Percentiles rank a stretch among this genome's conserved stretches.
These are phyloP conservation scores for Fusarium agapanthi DNA, from an alignment of 2,329 filamentous ascomycete species.

Conservation along the genomic window DNA sequence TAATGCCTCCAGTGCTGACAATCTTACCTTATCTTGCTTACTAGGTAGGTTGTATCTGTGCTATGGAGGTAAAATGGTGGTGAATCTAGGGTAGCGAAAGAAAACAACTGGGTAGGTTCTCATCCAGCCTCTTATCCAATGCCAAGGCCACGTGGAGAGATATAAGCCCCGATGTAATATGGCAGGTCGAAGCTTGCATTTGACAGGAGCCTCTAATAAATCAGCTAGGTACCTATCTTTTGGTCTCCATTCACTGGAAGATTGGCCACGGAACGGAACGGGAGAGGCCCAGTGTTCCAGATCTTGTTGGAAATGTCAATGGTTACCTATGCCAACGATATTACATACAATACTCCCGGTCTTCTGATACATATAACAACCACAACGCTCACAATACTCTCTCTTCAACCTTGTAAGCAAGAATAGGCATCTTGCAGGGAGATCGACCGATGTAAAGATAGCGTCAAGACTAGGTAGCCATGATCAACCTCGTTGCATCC, in stretches of 20 bases:
- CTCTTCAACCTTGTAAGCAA: background rate
- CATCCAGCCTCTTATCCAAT: constrained; percentile 30
- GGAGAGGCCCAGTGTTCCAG: background rate
- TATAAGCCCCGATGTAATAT: background rate
- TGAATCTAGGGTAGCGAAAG: background rate
- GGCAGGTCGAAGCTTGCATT: constrained; percentile 13
- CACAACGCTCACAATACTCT: background rate
- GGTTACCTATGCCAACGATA: constrained; percentile 1
- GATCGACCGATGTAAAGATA: constrained; percentile 33
- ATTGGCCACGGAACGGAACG: constrained; percentile 27
- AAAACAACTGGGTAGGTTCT: background rate
- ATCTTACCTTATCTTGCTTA: background rate
- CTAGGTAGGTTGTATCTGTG: background rate
- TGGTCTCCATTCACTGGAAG: background rate
- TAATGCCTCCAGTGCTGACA: background rate
- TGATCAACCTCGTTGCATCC: constrained; percentile 23
- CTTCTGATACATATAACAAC: background rate
- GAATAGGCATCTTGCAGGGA: background rate
- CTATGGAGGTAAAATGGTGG: background rate
- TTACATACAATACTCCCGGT: background rate
- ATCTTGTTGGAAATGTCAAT: background rate
- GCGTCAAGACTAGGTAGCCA: constrained; percentile 18
- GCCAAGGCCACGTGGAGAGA: constrained; percentile 37
- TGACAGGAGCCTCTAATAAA: background rate
- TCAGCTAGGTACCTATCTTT: background rate